These are phyloP conservation scores for Gossypium longicalyx DNA, from an alignment of 345 rosid genomes.

Conservation along the genomic window DNA sequence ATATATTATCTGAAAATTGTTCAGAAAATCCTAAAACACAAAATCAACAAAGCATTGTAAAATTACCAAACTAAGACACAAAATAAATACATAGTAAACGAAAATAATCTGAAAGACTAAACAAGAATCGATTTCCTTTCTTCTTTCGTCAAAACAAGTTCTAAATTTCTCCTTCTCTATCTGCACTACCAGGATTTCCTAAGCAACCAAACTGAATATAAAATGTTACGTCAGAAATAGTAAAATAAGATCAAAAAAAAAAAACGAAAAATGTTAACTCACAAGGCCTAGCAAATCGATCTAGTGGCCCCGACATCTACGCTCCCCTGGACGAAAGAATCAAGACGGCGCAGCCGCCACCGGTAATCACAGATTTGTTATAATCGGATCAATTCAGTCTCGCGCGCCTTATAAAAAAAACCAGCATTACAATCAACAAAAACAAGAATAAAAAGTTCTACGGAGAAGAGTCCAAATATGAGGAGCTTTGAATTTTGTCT, in stretches of 20 bases:
- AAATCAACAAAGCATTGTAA: neutral
- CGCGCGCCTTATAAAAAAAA: slow-evolving; percentile 12
- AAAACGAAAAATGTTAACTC: slow-evolving; percentile 32
- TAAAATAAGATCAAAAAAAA: neutral
- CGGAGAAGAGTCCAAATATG: slow-evolving; percentile 16
- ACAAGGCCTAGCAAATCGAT: slow-evolving; percentile 95
- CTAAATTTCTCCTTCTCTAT: neutral
- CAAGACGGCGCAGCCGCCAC: neutral
- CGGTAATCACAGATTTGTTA: neutral
- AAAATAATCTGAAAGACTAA: slow-evolving; percentile 6
- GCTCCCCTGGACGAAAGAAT: slow-evolving; percentile 10
- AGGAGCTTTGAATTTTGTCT: slow-evolving; percentile 6
- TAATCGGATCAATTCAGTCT: slow-evolving; percentile 26
- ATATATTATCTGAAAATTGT: neutral
- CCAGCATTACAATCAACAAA: slow-evolving; percentile 19
- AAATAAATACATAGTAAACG: neutral
- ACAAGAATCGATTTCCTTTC: neutral
- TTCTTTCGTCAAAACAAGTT: neutral
- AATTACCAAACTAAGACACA: neutral
- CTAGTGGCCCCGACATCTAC: slow-evolving; percentile 91
- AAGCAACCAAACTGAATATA: slow-evolving; percentile 22
- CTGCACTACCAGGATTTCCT: neutral
- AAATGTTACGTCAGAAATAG: slow-evolving; percentile 32
- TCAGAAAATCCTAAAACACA: neutral
- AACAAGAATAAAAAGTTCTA: neutral